Evolutionary conservation across 805 yeast genomes (phyloP).

Genomic region (Vanderwaltozyma verrucispora): DNA sequence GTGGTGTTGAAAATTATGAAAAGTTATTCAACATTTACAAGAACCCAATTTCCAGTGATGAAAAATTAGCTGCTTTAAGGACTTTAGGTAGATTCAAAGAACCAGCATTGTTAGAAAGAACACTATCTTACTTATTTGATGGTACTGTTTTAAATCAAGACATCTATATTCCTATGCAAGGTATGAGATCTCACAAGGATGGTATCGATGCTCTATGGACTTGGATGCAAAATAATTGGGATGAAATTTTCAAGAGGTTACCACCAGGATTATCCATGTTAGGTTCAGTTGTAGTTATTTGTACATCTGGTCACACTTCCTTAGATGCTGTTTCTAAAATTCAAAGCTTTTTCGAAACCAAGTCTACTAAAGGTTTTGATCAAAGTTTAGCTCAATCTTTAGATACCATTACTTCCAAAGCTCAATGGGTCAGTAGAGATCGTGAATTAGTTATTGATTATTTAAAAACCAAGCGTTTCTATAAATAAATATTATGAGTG

Average conservation of each 20-base stretch:
- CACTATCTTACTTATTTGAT: constrained; percentile 45
- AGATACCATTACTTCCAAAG: constrained; percentile 48
- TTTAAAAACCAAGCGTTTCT: constrained; percentile 29
- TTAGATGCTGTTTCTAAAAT: constrained; percentile 42
- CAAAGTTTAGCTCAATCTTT: constrained; percentile 56
- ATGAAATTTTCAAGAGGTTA: constrained; percentile 46
- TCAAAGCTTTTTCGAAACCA: constrained; percentile 39
- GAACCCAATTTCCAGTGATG: constrained; percentile 51
- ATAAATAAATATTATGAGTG: constrained; percentile 3
- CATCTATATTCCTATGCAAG: constrained; percentile 65
- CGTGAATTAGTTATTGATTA: constrained; percentile 37
- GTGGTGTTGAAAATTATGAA: constrained; percentile 54
- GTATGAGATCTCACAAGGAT: constrained; percentile 48
- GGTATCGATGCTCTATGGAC: constrained; percentile 65
- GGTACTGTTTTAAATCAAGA: constrained; percentile 62
- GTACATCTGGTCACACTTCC: constrained; percentile 53
- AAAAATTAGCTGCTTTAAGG: constrained; percentile 58
- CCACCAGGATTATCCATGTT: constrained; percentile 80
- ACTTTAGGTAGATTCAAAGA: constrained; percentile 56
- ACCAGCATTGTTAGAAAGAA: constrained; percentile 41
- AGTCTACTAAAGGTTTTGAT: constrained; percentile 53
- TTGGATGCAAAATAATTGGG: constrained; percentile 73
- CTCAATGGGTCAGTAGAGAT: constrained; percentile 51
- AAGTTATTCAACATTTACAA: constrained; percentile 49
- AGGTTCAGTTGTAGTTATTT: constrained; percentile 56